Evolutionary conservation across 2,329 filamentous ascomycete genomes (phyloP).

Genomic region (Epichloe gansuensis): DNA sequence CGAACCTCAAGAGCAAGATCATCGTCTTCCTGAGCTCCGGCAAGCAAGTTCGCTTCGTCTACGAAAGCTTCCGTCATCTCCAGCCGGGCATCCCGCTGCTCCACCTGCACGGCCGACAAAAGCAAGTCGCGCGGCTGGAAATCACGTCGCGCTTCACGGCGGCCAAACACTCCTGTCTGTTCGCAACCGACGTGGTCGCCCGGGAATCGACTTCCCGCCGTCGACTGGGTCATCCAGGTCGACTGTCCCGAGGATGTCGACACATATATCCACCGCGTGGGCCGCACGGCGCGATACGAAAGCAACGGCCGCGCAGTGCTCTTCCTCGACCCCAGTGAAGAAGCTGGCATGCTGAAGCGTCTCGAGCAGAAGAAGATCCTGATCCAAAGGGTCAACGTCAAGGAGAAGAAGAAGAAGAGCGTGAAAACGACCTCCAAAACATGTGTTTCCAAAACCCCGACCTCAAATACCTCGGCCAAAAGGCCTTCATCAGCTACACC

Average conservation of each 20-base stretch:
- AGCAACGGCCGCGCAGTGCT: conserved; percentile 77
- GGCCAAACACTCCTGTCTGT: conserved; percentile 75
- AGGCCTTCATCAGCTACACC: conserved; percentile 85
- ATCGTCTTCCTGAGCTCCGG: conserved; percentile 91
- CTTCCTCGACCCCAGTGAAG: conserved; percentile 86
- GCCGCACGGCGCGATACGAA: conserved; percentile 87
- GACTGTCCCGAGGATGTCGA: conserved; percentile 95
- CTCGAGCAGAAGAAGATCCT: conserved; percentile 84
- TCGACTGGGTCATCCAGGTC: conserved; percentile 98
- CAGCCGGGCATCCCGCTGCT: conserved; percentile 89
- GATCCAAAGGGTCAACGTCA: conserved; percentile 74
- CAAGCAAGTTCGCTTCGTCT: conserved; percentile 93
- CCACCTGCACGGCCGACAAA: conserved; percentile 88
- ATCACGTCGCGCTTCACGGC: conserved; percentile 75
- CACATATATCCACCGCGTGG: conserved; percentile 94
- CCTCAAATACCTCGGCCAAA: conserved; percentile 89
- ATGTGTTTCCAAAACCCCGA: conserved; percentile 94
- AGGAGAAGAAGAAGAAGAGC: conserved; percentile 77
- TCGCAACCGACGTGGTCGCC: conserved; percentile 91
- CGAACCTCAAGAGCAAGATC: conserved; percentile 86
- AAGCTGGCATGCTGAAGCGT: conserved; percentile 76
- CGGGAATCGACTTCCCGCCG: conserved; percentile 85
- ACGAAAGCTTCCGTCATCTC: conserved; percentile 83
- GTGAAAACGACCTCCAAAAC: conserved; percentile 80
- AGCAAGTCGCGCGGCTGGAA: conserved; percentile 77